A percentile compares a stretch with the other conserved stretches of the same genome.
These are phyloP conservation scores for Torulaspora franciscae DNA, from an alignment of 805 yeast genomes.

Conservation along the genomic window DNA sequence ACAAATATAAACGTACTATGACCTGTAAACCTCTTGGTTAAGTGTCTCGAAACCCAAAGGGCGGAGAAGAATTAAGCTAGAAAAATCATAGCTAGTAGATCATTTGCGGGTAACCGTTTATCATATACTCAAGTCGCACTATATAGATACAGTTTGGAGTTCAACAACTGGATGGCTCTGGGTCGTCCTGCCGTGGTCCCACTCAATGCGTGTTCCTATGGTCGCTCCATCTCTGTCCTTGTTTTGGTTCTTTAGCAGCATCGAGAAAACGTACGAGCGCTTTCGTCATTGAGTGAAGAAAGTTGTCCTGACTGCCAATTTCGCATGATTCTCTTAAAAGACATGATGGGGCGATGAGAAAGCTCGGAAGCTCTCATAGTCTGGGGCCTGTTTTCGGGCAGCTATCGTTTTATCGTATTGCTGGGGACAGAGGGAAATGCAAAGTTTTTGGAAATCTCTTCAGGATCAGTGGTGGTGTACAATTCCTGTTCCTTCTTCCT, in stretches of 20 bases:
- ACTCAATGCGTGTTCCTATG: too few species aligned
- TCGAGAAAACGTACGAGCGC: too few species aligned
- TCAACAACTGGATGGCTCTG: too few species aligned
- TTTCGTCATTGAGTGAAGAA: too few species aligned
- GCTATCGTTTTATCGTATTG: not conserved
- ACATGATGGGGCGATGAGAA: too few species aligned
- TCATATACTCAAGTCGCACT: not conserved
- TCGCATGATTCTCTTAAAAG: too few species aligned
- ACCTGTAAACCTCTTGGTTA: not conserved
- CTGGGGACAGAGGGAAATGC: conserved; percentile 23
- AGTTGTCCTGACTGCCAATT: too few species aligned
- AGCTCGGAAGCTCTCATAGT: too few species aligned
- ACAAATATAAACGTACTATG: not conserved
- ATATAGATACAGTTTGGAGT: not conserved
- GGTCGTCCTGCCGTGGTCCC: too few species aligned
- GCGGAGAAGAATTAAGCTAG: not conserved
- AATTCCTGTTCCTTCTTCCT: conserved; percentile 22
- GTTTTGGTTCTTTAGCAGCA: too few species aligned
- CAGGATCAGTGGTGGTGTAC: conserved; percentile 32
- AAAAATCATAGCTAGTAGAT: not conserved
- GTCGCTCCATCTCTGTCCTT: too few species aligned
- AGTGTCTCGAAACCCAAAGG: conserved; percentile 6
- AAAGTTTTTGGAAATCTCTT: conserved; percentile 21
- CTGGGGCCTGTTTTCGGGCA: not conserved
- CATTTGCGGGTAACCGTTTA: conserved; percentile 2